phyloP scores from a whole-genome alignment of 2,329 filamentous ascomycete species.

The Exophiala xenobiotica region DNA sequence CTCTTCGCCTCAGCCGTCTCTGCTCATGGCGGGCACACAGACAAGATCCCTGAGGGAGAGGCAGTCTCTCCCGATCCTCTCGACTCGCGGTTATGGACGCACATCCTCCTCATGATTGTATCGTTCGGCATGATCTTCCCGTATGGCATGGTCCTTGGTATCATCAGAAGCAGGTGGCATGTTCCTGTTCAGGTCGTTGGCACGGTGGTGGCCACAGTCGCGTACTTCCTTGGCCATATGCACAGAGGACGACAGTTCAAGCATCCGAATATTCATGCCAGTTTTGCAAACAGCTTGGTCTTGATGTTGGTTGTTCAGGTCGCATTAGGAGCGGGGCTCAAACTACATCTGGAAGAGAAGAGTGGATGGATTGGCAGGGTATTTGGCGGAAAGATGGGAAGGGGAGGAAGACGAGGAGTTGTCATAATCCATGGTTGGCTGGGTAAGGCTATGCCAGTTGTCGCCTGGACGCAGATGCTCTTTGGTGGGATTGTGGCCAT shows the following conservation, averaged over 20 bases:
- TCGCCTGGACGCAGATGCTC: slow-evolving; percentile 90
- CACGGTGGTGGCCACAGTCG: slow-evolving; percentile 72
- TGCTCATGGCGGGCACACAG: slow-evolving; percentile 56
- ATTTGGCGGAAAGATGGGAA: slow-evolving; percentile 29
- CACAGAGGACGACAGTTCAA: slow-evolving; percentile 88
- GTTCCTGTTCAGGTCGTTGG: slow-evolving; percentile 80
- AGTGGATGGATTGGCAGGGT: slow-evolving; percentile 74
- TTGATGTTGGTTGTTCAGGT: slow-evolving; percentile 75
- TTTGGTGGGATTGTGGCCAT: slow-evolving; percentile 91
- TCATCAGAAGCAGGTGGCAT: slow-evolving; percentile 89
- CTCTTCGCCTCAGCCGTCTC: slow-evolving; percentile 33
- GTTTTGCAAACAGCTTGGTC: slow-evolving; percentile 79
- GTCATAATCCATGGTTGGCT: slow-evolving; percentile 75
- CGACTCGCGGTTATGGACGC: slow-evolving; percentile 85
- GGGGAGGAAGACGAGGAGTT: slow-evolving; percentile 58
- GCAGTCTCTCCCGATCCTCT: slow-evolving; percentile 71
- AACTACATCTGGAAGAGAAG: slow-evolving; percentile 75
- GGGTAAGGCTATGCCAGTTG: slow-evolving; percentile 82
- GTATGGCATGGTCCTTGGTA: slow-evolving; percentile 90
- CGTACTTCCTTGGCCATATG: slow-evolving; percentile 86
- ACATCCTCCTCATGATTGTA: slow-evolving; percentile 84
- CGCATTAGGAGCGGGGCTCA: slow-evolving; percentile 79
- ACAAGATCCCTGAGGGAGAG: slow-evolving; percentile 66
- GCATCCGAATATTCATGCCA: slow-evolving; percentile 70
- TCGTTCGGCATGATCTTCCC: slow-evolving; percentile 93